Evolutionary conservation across 257 asterid species (phyloP).

Genomic region (Voacanga thouarsii): DNA sequence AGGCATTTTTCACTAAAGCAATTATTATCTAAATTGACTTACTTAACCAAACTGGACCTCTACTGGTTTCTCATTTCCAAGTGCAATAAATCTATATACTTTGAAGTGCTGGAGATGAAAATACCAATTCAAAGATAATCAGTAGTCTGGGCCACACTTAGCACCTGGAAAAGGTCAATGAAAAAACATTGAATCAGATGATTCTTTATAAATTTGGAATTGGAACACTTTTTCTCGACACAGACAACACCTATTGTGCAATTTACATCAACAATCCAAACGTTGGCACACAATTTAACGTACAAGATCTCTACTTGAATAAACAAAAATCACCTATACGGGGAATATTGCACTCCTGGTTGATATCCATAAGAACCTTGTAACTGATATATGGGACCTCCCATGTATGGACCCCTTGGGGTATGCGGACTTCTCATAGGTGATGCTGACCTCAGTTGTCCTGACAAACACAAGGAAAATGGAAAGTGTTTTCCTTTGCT

Average conservation of each 20-base stretch:
- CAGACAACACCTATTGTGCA: slow-evolving; percentile 10
- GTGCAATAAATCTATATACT: slow-evolving; percentile 10
- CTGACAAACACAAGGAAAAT: slow-evolving; percentile 13
- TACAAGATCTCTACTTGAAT: neutral
- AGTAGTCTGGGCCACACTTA: slow-evolving; percentile 34
- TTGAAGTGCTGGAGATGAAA: slow-evolving; percentile 24
- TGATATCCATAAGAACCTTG: slow-evolving; percentile 26
- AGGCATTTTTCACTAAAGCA: neutral
- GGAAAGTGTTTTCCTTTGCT: neutral
- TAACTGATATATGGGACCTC: slow-evolving; percentile 18
- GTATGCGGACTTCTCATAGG: slow-evolving; percentile 18
- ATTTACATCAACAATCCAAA: neutral
- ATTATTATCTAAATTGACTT: neutral
- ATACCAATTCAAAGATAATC: slow-evolving; percentile 32
- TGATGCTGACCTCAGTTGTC: slow-evolving; percentile 14
- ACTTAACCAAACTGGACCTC: slow-evolving; percentile 1
- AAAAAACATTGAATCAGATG: slow-evolving; percentile 31
- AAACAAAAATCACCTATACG: slow-evolving; percentile 20
- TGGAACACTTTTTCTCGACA: slow-evolving; percentile 16
- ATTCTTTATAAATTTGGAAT: slow-evolving; percentile 18
- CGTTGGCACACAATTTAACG: neutral
- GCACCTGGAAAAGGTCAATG: slow-evolving; percentile 33
- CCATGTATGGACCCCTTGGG: slow-evolving; percentile 20
- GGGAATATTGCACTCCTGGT: slow-evolving; percentile 22
- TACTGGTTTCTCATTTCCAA: slow-evolving; percentile 5